phyloP scores from a whole-genome alignment of 352 stramenopile species.

The Pythium biforme region DNA sequence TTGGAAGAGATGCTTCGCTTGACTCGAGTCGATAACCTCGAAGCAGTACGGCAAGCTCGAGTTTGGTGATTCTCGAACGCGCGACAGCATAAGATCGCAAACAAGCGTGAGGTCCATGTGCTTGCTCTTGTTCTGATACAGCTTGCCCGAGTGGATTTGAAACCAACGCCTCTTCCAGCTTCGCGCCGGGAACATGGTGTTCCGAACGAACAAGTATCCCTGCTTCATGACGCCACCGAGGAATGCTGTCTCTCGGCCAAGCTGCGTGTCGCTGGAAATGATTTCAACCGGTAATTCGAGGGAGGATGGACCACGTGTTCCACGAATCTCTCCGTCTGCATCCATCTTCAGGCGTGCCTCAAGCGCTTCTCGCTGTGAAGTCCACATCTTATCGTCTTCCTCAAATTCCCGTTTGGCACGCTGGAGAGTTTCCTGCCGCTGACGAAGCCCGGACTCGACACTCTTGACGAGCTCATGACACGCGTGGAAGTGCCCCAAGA shows the following conservation, averaged over 20 bases:
- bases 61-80: slow-evolving; percentile 55
- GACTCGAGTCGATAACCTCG: slow-evolving; percentile 82
- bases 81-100: slow-evolving; percentile 81
- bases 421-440: slow-evolving; percentile 74
- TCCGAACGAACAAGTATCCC: slow-evolving; percentile 85
- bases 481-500: slow-evolving; percentile 77
- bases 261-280: slow-evolving; percentile 65
- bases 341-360: slow-evolving; percentile 56
- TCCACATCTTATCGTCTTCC: slow-evolving; percentile 76
- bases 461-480: slow-evolving; percentile 81
- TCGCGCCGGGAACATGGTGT: slow-evolving; percentile 74
- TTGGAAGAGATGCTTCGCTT: slow-evolving; percentile 75
- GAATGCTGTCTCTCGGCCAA: slow-evolving; percentile 37
- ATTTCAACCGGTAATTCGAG: slow-evolving; percentile 78
- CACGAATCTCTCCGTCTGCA: slow-evolving; percentile 37
- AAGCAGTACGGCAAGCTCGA: slow-evolving; percentile 72
- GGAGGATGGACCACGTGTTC: slow-evolving; percentile 28
- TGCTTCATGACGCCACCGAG: slow-evolving; percentile 59
- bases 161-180: slow-evolving; percentile 89
- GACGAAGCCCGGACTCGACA: slow-evolving; percentile 61
- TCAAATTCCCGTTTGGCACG: slow-evolving; percentile 63
- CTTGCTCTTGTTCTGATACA: slow-evolving; percentile 80
- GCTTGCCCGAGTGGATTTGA: slow-evolving; percentile 83
- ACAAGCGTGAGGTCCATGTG: slow-evolving; percentile 76
- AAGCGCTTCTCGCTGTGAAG: slow-evolving; percentile 58